Evolutionary conservation across 1,284 basidiomycete genomes (phyloP).

Genomic region (Schizopora paradoxa): DNA sequence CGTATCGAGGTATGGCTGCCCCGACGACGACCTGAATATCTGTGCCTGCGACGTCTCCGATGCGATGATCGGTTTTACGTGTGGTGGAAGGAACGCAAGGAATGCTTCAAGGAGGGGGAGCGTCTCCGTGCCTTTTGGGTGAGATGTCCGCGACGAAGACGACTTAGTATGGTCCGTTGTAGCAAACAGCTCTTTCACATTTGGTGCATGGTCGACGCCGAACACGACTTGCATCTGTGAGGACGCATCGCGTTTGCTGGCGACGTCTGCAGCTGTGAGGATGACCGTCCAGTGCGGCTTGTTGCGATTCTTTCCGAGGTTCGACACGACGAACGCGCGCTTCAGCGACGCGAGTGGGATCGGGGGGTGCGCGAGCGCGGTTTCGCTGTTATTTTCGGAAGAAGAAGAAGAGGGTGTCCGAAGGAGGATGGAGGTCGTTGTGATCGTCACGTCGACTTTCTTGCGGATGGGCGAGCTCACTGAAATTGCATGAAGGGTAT

Average conservation of each 20-base stretch:
- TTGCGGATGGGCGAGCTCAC: constrained; percentile 63
- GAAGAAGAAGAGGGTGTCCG: constrained; percentile 40
- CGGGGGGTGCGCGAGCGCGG: no score
- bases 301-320: constrained; percentile 47
- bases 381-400: constrained; percentile 38
- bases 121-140: constrained; percentile 49
- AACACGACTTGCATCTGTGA: constrained; percentile 50
- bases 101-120: constrained; percentile 45
- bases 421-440: constrained; percentile 43
- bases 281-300: constrained; percentile 65
- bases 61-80: constrained; percentile 6
- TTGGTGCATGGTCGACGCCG: constrained; percentile 51
- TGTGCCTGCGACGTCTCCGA: constrained; percentile 1
- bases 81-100: constrained; percentile 40
- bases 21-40: constrained; percentile 30
- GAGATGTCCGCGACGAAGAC: constrained; percentile 24
- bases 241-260: constrained; percentile 30
- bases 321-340: constrained; percentile 61
- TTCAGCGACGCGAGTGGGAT: constrained; percentile 42
- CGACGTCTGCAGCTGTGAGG: constrained; percentile 46
- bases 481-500: constrained; percentile 54
- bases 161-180: constrained; percentile 41
- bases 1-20: constrained; percentile 56
- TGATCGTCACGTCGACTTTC: constrained; percentile 58
- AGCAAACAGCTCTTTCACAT: constrained; percentile 31